Base-by-base conservation (phyloP, 768 basidiomycete genomes). In the Tricholoma sp. region DNA sequence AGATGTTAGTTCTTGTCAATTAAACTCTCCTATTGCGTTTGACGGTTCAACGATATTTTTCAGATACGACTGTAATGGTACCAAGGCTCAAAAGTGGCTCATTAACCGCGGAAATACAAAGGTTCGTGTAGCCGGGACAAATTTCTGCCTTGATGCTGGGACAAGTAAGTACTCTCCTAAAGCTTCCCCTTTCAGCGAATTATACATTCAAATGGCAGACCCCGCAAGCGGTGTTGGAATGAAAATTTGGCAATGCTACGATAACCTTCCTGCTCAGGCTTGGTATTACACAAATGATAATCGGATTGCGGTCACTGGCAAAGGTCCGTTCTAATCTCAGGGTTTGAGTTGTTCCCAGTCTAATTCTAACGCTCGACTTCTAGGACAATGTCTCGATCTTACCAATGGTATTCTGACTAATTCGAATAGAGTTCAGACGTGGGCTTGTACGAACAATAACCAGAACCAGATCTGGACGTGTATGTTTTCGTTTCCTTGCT, bases 121-220 rank as follows among this genome's bases (percentile, higher is more conserved):
- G 34, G 63, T 71, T 46, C 61, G 61, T 49, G 41, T 73, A 4
- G 65, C 67, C 5, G 69, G 65, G 0, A 68, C 69, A 1, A 68
- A 69, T n/a, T 74, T 71, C 56, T 73, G 73, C 51, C 64, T 74
- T 32, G 73, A 74, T 50, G 69, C 73, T 18, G 71, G 71, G 2
- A 65, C 70, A 10, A 61, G 71, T 71, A 54, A 29, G 55, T 57
- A 12, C 1, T 54, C 27, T 37, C 29, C 3, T 49, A n/a, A n/a
- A n/a, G n/a, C n/a, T n/a, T n/a, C 52, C 6, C 7, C 21, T 19
- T 11, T n/a, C 9, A 3, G 47, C 10, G 4, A 19, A 10, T 19
- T 9, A 21, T 1, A 21, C 41, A 8, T 10, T 8, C 41, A 21
- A 14, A 4, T 45, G 71, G 70, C 21, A n/a, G n/a, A n/a, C 45